phyloP scores from a whole-genome alignment of 805 yeast species.

The Brettanomyces nanus region DNA sequence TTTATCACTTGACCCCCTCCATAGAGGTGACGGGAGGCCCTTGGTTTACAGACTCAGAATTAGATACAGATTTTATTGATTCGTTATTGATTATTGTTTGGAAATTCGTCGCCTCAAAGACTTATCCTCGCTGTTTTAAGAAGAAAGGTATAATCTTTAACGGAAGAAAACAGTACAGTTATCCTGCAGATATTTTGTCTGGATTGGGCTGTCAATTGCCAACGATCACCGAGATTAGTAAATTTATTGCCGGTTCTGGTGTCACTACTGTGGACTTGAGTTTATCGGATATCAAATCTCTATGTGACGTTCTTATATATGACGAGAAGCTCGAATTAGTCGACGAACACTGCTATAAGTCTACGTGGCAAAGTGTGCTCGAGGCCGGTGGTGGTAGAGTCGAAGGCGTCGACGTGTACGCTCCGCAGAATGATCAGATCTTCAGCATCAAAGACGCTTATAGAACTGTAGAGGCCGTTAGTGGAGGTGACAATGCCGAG shows the following conservation, averaged over 20 bases:
- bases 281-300: constrained; percentile 61
- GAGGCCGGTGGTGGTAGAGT: constrained; percentile 50
- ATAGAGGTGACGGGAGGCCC: constrained; percentile 98
- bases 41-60: constrained; percentile 95
- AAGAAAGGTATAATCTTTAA: constrained; percentile 18
- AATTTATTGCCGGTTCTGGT: constrained; percentile 62
- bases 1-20: constrained; percentile 87
- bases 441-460: constrained; percentile 26
- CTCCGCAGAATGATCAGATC: constrained; percentile 21
- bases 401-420: constrained; percentile 22
- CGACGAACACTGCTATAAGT: constrained; percentile 57
- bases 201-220: constrained; percentile 43
- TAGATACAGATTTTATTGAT: constrained; percentile 90
- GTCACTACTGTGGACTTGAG: constrained; percentile 79
- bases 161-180: constrained; percentile 21
- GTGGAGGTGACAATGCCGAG: constrained; percentile 5
- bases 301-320: constrained; percentile 80
- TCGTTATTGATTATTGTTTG: constrained; percentile 76
- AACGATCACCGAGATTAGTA: constrained; percentile 62
- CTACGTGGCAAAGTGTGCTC: constrained; percentile 75
- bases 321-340: constrained; percentile 78
- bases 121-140: constrained; percentile 69
- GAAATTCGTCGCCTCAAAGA: constrained; percentile 70
- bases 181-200: constrained; percentile 15
- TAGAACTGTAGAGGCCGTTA: constrained; percentile 19